phyloP scores from a whole-genome alignment of 2,329 filamentous ascomycete genomes.

The Alternaria tenuissima region DNA sequence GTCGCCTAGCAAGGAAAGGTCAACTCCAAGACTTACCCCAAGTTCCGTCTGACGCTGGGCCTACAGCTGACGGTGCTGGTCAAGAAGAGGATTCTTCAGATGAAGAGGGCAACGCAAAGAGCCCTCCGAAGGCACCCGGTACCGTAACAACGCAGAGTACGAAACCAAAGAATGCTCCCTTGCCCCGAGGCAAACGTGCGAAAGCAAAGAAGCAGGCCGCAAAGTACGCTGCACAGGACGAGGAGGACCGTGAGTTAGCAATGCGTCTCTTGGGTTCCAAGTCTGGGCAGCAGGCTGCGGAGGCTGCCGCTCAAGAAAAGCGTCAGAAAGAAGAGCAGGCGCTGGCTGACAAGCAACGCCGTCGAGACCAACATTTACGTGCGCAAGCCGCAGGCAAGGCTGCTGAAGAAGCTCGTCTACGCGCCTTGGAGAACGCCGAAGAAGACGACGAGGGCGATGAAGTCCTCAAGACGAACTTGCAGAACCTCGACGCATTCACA shows the following conservation, averaged over 20 bases:
- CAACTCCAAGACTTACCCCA: conserved; percentile 29
- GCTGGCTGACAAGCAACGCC: conserved; percentile 75
- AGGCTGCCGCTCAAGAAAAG: conserved; percentile 68
- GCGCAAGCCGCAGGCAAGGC: conserved; percentile 78
- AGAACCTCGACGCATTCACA: conserved; percentile 72
- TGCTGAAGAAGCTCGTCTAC: conserved; percentile 73
- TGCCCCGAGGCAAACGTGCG: conserved; percentile 74
- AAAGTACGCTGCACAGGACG: conserved; percentile 94
- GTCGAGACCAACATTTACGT: conserved; percentile 79
- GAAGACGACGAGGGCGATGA: conserved; percentile 67
- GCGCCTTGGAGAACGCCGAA: conserved; percentile 42
- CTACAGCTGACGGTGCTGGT: conserved; percentile 23
- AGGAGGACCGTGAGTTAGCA: conserved; percentile 86
- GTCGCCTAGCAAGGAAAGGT: conserved; percentile 51
- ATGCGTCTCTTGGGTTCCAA: conserved; percentile 85
- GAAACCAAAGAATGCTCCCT: conserved; percentile 39
- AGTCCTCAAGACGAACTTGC: conserved; percentile 54
- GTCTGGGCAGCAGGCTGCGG: conserved; percentile 72
- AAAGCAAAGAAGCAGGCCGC: conserved; percentile 87
- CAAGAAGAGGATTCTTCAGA: conserved; percentile 45
- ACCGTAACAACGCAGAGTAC: conserved; percentile 41
- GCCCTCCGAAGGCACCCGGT: conserved; percentile 29
- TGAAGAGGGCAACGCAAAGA: conserved; percentile 24
- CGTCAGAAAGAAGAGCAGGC: conserved; percentile 75
- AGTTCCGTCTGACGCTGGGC: conserved; percentile 21